Base-by-base conservation (phyloP, 257 asterid species). In the Solanum medicagineum region DNA sequence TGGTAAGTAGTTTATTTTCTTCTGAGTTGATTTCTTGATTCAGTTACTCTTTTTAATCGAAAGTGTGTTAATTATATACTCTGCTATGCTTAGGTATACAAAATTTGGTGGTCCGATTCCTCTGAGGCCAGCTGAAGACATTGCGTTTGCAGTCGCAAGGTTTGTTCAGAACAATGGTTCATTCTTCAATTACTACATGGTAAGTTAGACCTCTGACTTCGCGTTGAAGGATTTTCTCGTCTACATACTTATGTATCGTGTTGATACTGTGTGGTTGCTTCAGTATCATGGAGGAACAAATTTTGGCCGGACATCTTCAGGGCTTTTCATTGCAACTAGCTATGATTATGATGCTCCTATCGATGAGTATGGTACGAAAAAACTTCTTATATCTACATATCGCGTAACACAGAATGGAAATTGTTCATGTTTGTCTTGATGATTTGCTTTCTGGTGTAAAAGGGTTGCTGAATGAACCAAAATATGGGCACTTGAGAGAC, bases 241-340 rank as follows among this genome's bases (percentile, higher is more conserved):
- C 36, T 32, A 3, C 36, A 32, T 32, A 32, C 2, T 2, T 32
- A 32, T 32, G 36, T 59, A 44, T 11, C 60, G 7, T 14, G 24
- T 59, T 77, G 65, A 59, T 88, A 44, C n/a, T 87, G 45, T 87
- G 40, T 47, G 60, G 44, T 12, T 80, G 88, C 68, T 68, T 10
- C 89, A 95, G 99, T 95, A 94, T 85, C 99, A 95, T 22, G 99
- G 98, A 63, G 99, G 98, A 71, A 95, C 99, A 12, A 95, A 95
- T 86, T 93, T 95, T 81, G 99, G 97, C 49, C 89, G 98, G 79
- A 90, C 92, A 68, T 89, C 95, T 56, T 88, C 97, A 81, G 99
- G 99, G 66, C 98, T 91, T 85, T 95, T 95, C 69, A 85, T 95
- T 20, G 91, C 99, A 84, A 93, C 99, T 55, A 94, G 96, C 94